Evolutionary conservation across 106 monocot species (phyloP).

Genomic region (Hemerocallis citrina): DNA sequence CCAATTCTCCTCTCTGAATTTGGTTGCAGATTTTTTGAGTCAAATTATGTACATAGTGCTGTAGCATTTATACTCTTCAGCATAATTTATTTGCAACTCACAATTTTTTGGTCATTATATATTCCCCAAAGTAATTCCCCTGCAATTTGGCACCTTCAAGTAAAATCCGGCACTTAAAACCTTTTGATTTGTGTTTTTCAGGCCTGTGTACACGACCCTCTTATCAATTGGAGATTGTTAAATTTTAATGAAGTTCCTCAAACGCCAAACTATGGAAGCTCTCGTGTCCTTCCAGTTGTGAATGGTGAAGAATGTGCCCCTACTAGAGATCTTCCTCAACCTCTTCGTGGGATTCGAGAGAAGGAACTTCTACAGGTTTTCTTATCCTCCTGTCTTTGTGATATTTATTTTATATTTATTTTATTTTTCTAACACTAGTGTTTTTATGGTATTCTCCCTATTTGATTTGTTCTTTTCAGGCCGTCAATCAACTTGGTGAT

Average conservation of each 20-base stretch:
- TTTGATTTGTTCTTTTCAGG: slow-evolving; percentile 25
- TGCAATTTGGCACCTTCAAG: not conserved
- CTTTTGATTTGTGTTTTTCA: slow-evolving; percentile 18
- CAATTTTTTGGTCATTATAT: not conserved
- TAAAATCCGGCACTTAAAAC: not conserved
- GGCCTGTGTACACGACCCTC: slow-evolving; percentile 99
- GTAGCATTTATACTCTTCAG: too few species aligned
- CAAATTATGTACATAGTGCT: too few species aligned
- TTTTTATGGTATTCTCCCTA: not conserved
- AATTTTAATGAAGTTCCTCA: slow-evolving; percentile 99
- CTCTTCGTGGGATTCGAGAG: slow-evolving; percentile 82
- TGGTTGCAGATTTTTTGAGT: too few species aligned
- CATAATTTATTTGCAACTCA: too few species aligned
- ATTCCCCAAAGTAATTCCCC: too few species aligned
- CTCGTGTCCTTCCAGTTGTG: slow-evolving; percentile 50
- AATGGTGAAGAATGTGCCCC: slow-evolving; percentile 63
- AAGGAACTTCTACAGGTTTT: slow-evolving; percentile 80
- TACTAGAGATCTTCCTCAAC: slow-evolving; percentile 61
- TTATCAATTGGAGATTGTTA: slow-evolving; percentile 96
- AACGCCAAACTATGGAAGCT: slow-evolving; percentile 44
- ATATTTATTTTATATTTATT: not conserved
- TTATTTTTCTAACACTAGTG: not conserved
- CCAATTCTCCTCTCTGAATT: not conserved
- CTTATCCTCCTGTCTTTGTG: not conserved
- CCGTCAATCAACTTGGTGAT: slow-evolving; percentile 92